phyloP scores from a whole-genome alignment of 2,329 filamentous ascomycete species.

The Scleromitrula shiraiana region DNA sequence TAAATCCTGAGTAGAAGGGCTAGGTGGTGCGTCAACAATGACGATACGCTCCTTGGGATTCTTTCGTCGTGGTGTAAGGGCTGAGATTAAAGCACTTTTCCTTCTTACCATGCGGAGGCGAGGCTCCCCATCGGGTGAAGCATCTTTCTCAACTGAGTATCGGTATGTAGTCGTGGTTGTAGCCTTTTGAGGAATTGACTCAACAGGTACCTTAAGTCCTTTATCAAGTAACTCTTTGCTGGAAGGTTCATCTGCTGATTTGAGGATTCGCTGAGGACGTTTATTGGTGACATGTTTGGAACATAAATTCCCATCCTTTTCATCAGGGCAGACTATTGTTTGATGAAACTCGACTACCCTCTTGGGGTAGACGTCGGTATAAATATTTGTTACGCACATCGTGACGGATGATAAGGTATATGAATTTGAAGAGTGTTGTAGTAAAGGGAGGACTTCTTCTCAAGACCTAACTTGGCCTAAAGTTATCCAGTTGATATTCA shows the following conservation, averaged over 20 bases:
- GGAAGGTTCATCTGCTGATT: constrained; percentile 30
- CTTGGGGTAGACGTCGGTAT: constrained; percentile 40
- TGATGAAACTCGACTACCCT: constrained; percentile 31
- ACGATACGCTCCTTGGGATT: constrained; percentile 37
- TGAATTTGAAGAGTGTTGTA: not conserved
- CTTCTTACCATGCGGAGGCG: constrained; percentile 31
- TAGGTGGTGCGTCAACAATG: constrained; percentile 39
- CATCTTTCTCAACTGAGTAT: constrained; percentile 24
- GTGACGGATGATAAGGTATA: constrained; percentile 26
- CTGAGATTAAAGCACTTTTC: constrained; percentile 18
- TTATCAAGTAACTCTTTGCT: constrained; percentile 15
- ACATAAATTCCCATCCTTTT: constrained; percentile 35
- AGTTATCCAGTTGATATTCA: constrained; percentile 1
- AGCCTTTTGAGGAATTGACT: constrained; percentile 28
- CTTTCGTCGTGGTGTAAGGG: constrained; percentile 17
- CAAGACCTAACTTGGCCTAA: not conserved
- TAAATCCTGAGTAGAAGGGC: constrained; percentile 31
- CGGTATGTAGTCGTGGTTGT: constrained; percentile 24
- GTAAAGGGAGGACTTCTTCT: not conserved
- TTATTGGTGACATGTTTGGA: constrained; percentile 34
- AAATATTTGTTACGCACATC: constrained; percentile 45
- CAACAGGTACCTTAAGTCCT: constrained; percentile 13
- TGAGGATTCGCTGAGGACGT: constrained; percentile 34
- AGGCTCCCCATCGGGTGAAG: constrained; percentile 25
- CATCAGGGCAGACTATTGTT: constrained; percentile 34